These are phyloP conservation scores for Gaertneriomyces semiglobifer DNA, from an alignment of 192 early-diverging fungal genomes.

Conservation along the genomic window DNA sequence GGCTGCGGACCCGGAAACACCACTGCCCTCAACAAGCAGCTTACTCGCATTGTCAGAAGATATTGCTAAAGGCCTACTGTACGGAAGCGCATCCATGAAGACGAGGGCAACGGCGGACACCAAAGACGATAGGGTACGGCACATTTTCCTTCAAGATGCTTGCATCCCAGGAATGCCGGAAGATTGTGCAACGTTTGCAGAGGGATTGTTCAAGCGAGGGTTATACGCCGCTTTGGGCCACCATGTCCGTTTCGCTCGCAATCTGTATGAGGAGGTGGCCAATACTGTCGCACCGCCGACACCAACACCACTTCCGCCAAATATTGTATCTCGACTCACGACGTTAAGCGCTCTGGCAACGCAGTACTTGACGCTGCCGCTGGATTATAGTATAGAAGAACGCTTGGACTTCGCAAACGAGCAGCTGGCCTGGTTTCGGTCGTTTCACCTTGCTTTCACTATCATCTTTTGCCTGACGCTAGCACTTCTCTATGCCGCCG, in stretches of 20 bases:
- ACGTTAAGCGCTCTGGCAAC: slow-evolving; percentile 19
- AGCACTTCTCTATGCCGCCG: slow-evolving; percentile 17
- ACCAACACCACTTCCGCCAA: not conserved
- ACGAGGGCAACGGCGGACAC: slow-evolving; percentile 7
- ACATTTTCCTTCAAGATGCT: slow-evolving; percentile 27
- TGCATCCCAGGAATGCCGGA: slow-evolving; percentile 26
- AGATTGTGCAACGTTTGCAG: slow-evolving; percentile 28
- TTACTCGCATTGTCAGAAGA: slow-evolving; percentile 1
- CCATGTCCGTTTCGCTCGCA: slow-evolving; percentile 3
- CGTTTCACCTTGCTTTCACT: slow-evolving; percentile 34
- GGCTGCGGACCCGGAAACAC: not conserved
- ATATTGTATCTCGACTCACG: slow-evolving; percentile 3
- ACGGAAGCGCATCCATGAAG: slow-evolving; percentile 11
- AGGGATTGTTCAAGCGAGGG: slow-evolving; percentile 29
- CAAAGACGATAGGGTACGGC: not conserved
- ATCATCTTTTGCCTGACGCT: slow-evolving; percentile 28
- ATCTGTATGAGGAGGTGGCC: slow-evolving; percentile 1
- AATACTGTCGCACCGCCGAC: not conserved
- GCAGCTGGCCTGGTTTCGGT: slow-evolving; percentile 23
- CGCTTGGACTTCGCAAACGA: slow-evolving; percentile 3
- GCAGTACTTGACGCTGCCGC: slow-evolving; percentile 21
- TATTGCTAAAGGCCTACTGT: slow-evolving; percentile 12
- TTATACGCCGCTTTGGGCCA: slow-evolving; percentile 31
- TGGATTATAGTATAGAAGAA: slow-evolving; percentile 5
- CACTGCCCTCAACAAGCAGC: not conserved